Base-by-base conservation (phyloP, 495 filamentous ascomycete species). In the Zalerion maritima region DNA sequence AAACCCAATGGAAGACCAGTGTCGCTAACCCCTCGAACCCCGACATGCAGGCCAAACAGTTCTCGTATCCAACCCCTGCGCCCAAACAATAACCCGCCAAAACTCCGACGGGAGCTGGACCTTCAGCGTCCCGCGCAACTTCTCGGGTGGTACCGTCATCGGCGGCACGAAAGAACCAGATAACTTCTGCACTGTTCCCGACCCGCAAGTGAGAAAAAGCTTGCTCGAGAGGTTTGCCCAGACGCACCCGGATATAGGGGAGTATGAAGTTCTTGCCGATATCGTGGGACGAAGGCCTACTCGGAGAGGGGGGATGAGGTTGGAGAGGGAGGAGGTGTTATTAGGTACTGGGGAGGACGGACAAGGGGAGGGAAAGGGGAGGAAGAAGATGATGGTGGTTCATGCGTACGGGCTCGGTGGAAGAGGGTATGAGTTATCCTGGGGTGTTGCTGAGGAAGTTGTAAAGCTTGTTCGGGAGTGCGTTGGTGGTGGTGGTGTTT, bases 371-470 rank as follows among this genome's bases (percentile, higher is more conserved):
- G 42, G 60, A 6, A 45, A 62, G 15, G 58, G 61, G 34, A 45
- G 43, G 6, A 63, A 56, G 6, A 31, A 26, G 1, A 38, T 43
- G 30, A 48, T 49, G 14, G 46, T 76, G 11, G 60, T 78, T 22
- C 72, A 78, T 57, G 72, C 67, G 4, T 78, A 76, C 45, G 73
- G 73, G 9, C 50, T 69, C 31, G 73, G 71, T 9, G 73, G 72
- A 4, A 51, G 73, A 20, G 73, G 73, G 0, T 75, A 61, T 36
- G 61, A 64, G 48, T 33, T 62, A 7, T 58, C 51, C 5, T 66
- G 60, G 60, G 61, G 58, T 0, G 54, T 59, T 14, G 61, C 61
- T 0, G 50, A 59, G 18, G 49, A 30, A 4, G 60, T 62, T 1
- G 46, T 42, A 14, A 36, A 42, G 9, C 40, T 54, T 11, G 36